phyloP scores from a whole-genome alignment of 257 asterid species.

The Solanum chmielewskii region DNA sequence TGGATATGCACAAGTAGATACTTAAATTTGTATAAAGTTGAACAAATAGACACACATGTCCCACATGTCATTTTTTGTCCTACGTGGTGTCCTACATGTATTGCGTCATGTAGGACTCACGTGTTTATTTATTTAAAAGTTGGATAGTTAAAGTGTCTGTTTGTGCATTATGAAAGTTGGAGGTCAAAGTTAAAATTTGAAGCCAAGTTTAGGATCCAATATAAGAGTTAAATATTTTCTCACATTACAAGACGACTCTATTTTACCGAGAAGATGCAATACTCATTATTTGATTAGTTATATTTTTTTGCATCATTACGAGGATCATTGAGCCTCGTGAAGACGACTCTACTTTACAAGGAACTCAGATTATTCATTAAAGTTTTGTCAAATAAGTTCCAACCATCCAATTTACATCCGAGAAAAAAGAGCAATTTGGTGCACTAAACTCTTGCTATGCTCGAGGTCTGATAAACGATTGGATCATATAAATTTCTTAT shows the following conservation, averaged over 20 bases:
- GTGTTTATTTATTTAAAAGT: no score
- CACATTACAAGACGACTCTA: background rate
- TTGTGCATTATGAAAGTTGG: no score
- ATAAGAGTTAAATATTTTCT: background rate
- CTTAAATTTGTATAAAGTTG: no score
- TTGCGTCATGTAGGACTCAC: no score
- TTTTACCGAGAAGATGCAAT: background rate
- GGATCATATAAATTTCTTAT: background rate
- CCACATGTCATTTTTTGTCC: no score
- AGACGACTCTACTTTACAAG: background rate
- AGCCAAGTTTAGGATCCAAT: no score
- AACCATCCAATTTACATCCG: background rate
- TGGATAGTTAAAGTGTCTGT: no score
- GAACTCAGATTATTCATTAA: background rate
- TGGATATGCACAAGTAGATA: no score
- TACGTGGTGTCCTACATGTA: no score
- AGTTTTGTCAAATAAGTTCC: background rate
- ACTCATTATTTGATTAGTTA: background rate
- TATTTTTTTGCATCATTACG: no score
- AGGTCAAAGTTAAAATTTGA: no score
- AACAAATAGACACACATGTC: no score
- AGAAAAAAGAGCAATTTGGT: rapidly evolving
- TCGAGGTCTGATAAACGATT: rapidly evolving
- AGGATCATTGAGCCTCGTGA: background rate
- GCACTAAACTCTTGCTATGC: background rate